Percentiles rank a stretch among this genome's conserved stretches.
Conservation (phyloP, 1,139 yeast genomes). For the Hansenula sp. region DNA sequence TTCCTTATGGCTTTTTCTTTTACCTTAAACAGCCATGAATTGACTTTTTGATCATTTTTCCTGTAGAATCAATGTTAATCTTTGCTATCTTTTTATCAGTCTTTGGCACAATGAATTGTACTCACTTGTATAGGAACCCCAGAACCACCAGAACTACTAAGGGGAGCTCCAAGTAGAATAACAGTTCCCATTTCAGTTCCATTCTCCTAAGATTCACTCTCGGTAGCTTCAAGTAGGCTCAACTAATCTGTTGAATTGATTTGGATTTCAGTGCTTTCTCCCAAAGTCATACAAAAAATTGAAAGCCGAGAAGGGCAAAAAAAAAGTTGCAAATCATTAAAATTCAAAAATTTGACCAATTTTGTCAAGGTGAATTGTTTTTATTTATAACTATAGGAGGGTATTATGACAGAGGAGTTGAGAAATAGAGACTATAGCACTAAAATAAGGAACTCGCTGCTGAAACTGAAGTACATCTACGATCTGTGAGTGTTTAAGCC, state of each 20-base stretch:
- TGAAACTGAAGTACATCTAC: conserved; percentile 14
- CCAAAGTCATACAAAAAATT: too few relatives aligned
- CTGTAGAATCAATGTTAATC: neutral
- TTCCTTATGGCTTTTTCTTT: neutral
- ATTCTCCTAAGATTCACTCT: neutral
- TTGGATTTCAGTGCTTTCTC: too few relatives aligned
- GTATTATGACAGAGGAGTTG: neutral
- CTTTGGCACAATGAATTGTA: neutral
- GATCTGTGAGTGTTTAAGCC: conserved; percentile 13
- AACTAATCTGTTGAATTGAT: too few relatives aligned
- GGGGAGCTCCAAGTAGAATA: conserved; percentile 1
- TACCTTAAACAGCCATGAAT: neutral
- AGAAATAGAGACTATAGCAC: neutral
- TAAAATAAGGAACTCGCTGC: neutral
- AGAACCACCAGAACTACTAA: neutral
- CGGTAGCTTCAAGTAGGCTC: too few relatives aligned
- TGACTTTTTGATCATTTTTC: neutral
- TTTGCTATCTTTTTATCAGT: too few relatives aligned
- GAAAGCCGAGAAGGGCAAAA: too few relatives aligned
- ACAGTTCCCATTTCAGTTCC: neutral
- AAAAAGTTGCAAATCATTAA: neutral
- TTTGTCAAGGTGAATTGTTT: too few relatives aligned
- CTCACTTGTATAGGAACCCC: neutral
- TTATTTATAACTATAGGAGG: too few relatives aligned
- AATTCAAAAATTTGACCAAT: too few relatives aligned